Conservation (phyloP, 164 flowering plant genomes). For the Cinnamomum micranthum region DNA sequence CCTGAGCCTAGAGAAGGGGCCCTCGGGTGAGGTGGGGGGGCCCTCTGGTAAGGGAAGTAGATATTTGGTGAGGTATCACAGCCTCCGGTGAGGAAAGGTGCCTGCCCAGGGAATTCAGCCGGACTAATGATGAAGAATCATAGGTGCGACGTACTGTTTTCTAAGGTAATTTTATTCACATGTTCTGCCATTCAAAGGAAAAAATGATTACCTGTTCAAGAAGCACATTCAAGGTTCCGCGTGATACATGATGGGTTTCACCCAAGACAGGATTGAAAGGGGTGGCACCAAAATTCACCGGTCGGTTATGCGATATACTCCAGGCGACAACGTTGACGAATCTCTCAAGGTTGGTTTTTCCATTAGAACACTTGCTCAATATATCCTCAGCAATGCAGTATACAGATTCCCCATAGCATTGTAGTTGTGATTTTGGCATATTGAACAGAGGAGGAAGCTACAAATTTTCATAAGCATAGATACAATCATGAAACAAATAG, state of each 20-base stretch:
- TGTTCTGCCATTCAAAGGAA: too few relatives aligned
- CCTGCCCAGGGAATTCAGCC: too few relatives aligned
- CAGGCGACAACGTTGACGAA: constrained; percentile 62
- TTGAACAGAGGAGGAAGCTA: constrained; percentile 83
- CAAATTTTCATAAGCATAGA: not conserved
- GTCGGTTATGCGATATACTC: constrained; percentile 68
- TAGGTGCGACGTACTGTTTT: too few relatives aligned
- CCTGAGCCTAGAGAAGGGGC: too few relatives aligned
- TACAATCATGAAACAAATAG: not conserved
- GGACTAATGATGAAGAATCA: too few relatives aligned
- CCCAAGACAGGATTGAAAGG: constrained; percentile 90
- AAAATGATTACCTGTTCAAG: constrained; percentile 65
- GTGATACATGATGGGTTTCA: constrained; percentile 87
- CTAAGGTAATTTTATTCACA: not conserved
- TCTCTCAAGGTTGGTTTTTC: constrained; percentile 43
- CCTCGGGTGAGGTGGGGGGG: too few relatives aligned
- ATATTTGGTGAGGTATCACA: too few relatives aligned
- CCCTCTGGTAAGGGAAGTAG: too few relatives aligned
- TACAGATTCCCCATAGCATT: constrained; percentile 68
- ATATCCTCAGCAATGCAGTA: constrained; percentile 47
- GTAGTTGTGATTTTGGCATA: constrained; percentile 87
- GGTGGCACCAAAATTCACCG: constrained; percentile 55
- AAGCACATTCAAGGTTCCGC: constrained; percentile 59
- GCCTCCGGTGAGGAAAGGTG: too few relatives aligned
- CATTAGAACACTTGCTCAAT: constrained; percentile 43